Evolutionary conservation across 257 asterid species (phyloP).

Genomic region (Ballota nigra): DNA sequence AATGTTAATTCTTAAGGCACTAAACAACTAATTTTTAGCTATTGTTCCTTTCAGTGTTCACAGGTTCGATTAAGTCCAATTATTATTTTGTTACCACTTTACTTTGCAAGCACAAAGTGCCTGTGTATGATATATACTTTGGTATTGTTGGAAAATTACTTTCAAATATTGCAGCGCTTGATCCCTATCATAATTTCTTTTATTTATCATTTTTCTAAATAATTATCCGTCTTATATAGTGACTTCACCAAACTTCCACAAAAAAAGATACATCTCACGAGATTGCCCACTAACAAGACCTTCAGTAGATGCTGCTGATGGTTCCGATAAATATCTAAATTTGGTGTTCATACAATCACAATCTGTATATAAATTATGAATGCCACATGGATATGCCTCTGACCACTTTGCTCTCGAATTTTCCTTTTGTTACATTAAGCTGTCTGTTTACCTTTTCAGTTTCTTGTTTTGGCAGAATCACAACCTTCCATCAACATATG

Average conservation of each 20-base stretch:
- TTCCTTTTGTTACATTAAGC: neutral
- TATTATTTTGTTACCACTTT: neutral
- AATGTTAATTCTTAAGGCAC: neutral
- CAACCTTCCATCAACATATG: slow-evolving; percentile 92
- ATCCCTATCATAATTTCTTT: neutral
- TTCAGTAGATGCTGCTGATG: neutral
- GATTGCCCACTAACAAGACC: neutral
- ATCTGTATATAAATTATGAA: neutral
- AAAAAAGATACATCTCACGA: neutral
- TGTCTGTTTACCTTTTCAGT: slow-evolving; percentile 28
- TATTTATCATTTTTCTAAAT: neutral
- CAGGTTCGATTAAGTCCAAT: neutral
- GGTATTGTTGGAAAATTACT: neutral
- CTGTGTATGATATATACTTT: neutral
- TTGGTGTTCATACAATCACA: neutral
- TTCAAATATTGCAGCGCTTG: neutral
- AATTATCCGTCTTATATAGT: neutral
- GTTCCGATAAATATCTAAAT: neutral
- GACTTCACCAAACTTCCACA: neutral
- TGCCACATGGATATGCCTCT: neutral
- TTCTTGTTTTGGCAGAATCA: slow-evolving; percentile 90
- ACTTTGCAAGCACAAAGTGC: neutral
- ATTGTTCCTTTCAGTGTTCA: neutral
- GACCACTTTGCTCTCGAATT: neutral
- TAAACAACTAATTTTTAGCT: neutral